Conservation (phyloP, 345 rosid species). For the Eucalyptus paniculata region DNA sequence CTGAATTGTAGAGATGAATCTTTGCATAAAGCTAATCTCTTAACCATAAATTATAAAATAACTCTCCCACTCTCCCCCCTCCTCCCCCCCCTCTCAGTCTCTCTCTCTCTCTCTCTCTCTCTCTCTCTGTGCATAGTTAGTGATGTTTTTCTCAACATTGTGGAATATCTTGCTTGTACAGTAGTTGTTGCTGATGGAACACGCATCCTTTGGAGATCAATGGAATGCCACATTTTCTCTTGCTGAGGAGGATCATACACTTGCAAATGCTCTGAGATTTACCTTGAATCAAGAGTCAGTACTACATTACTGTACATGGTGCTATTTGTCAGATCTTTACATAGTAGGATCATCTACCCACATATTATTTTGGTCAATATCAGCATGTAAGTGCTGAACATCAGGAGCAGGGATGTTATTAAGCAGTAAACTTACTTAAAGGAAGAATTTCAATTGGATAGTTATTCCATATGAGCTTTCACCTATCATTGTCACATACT, state of each 20-base stretch:
- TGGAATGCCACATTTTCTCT: slow-evolving; percentile 57
- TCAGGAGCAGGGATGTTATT: neutral
- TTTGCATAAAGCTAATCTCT: neutral
- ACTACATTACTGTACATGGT: neutral
- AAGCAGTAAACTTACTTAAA: neutral
- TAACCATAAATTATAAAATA: neutral
- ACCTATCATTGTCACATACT: neutral
- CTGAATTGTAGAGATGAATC: neutral
- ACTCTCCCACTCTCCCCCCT: neutral
- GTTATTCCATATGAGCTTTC: neutral
- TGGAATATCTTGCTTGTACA: neutral
- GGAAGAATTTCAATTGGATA: neutral
- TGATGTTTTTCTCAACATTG: neutral
- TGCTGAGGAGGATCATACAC: slow-evolving; percentile 72
- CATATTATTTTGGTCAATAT: neutral
- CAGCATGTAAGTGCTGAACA: neutral
- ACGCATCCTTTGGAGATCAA: slow-evolving; percentile 41
- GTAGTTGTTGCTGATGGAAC: slow-evolving; percentile 38
- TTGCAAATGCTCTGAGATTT: slow-evolving; percentile 78
- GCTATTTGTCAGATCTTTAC: neutral
- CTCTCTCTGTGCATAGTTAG: neutral
- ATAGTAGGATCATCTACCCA: neutral
- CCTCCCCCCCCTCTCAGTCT: neutral
- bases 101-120: neutral
- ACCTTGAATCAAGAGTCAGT: slow-evolving; percentile 89